Base-by-base conservation (phyloP, 2,329 filamentous ascomycete genomes). In the Ceratocystiopsis sp. region DNA sequence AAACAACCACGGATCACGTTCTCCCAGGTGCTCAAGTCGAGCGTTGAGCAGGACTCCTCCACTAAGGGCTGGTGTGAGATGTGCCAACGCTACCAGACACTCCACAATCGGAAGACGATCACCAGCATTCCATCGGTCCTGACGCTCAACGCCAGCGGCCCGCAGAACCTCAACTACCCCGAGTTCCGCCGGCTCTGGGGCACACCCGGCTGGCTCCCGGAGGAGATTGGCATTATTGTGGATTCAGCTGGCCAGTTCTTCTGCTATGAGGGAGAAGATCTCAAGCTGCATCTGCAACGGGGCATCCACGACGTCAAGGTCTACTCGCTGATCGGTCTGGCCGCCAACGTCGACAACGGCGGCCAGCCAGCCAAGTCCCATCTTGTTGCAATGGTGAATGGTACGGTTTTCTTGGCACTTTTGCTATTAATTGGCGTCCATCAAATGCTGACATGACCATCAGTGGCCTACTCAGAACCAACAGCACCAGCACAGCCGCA, bases 1-100 rank as follows among this genome's bases (percentile, higher is more conserved):
- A 71, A 70, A 58, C 60, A 62, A 40, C 68, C 61, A 42, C 72
- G 66, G 57, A 70, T 66, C 52, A 84, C 71, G 42, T 98, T 98
- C 57, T 93, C 86, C 0, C 83, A 91, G 54, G 77, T 95, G 39
- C 65, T 98, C n/a, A 94, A 95, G 58, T 77, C 78, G 42, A 94
- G 86, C 50, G 80, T 98, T 29, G 89, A 96, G 60, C 72, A 85
- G 42, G 85, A 95, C 57, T 82, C 83, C 12, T 84, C 84, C 39
- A 86, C 83, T 38, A 78, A 89, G 53, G 91, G 91, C 8, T 98
- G 87, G 87, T 98, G 91, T 57, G 80, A 80, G 50, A 77, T 80
- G 54, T 98, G 93, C 57, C 82, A 86, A 51, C 75, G 85, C 19
- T 96, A 98, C 57, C 86, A 94, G 59, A 82, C 82, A 42, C 75